Conservation (phyloP, 352 stramenopile species). For the Globisporangium cylindrosporum region DNA sequence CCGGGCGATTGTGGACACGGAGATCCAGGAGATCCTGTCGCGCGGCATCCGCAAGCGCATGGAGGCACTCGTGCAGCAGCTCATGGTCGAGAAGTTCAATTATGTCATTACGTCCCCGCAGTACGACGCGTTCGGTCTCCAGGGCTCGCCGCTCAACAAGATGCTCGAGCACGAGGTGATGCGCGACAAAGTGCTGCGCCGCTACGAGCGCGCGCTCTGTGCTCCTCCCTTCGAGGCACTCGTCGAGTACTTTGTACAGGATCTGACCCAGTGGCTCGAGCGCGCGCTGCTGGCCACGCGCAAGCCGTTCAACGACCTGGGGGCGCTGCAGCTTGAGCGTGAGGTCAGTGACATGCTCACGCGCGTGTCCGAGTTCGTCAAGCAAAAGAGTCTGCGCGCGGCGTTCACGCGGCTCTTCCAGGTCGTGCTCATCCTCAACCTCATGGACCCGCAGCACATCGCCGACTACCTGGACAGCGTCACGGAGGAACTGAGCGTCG, state of each 20-base stretch:
- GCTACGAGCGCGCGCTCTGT: constrained; percentile 61
- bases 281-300: constrained; percentile 39
- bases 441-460: constrained; percentile 72
- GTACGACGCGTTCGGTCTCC: constrained; percentile 61
- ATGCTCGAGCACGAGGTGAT: constrained; percentile 71
- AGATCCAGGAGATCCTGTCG: constrained; percentile 63
- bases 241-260: constrained; percentile 53
- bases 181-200: constrained; percentile 56
- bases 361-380: constrained; percentile 46
- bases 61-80: constrained; percentile 35
- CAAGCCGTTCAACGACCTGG: constrained; percentile 78
- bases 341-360: constrained; percentile 65
- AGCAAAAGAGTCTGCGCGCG: constrained; percentile 51
- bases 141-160: constrained; percentile 60
- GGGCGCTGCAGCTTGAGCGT: constrained; percentile 73
- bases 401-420: constrained; percentile 79
- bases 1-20: constrained; percentile 65
- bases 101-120: constrained; percentile 64
- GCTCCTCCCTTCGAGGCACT: constrained; percentile 62
- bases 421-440: constrained; percentile 74
- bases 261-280: constrained; percentile 63
- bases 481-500: constrained; percentile 36
- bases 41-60: constrained; percentile 45
- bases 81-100: constrained; percentile 50
- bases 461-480: constrained; percentile 63